Evolutionary conservation across 2,329 filamentous ascomycete species (phyloP).

Genomic region (Dothiorella sarmentorum): DNA sequence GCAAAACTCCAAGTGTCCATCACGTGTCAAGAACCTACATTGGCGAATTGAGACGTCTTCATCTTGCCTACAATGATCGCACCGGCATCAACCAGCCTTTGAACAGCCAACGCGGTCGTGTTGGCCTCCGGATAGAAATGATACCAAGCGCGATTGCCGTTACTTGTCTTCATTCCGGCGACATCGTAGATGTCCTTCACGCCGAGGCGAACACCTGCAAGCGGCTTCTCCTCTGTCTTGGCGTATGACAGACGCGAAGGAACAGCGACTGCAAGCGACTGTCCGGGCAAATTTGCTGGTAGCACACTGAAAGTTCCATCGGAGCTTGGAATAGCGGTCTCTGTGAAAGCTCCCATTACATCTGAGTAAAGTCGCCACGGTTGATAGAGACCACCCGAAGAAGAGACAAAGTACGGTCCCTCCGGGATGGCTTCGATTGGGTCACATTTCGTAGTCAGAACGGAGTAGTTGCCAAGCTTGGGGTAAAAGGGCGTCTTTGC

Average conservation of each 20-base stretch:
- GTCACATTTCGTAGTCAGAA: not conserved
- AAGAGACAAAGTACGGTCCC: constrained; percentile 51
- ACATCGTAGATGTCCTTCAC: constrained; percentile 63
- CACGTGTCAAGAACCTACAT: constrained; percentile 19
- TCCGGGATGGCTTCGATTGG: constrained; percentile 31
- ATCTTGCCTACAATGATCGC: constrained; percentile 50
- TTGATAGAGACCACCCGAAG: constrained; percentile 45
- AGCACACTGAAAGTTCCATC: constrained; percentile 44
- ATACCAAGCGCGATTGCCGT: constrained; percentile 59
- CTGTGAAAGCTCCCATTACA: constrained; percentile 48
- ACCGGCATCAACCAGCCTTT: constrained; percentile 58
- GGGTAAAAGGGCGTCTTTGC: not conserved
- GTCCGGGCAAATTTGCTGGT: constrained; percentile 42
- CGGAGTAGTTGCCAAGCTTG: not conserved
- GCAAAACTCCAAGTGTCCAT: not conserved
- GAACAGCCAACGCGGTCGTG: constrained; percentile 50
- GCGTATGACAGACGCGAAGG: constrained; percentile 60
- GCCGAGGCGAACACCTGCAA: constrained; percentile 59
- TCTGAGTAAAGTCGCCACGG: constrained; percentile 52
- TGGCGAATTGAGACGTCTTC: constrained; percentile 46
- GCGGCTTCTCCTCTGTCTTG: constrained; percentile 51
- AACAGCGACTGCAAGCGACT: constrained; percentile 49
- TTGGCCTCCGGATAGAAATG: constrained; percentile 48
- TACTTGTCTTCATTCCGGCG: constrained; percentile 53
- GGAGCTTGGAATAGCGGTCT: constrained; percentile 40